A percentile compares a stretch with the other conserved stretches of the same genome.
phyloP scores from a whole-genome alignment of 2,329 filamentous ascomycete species.

The Thielaviopsis populi region DNA sequence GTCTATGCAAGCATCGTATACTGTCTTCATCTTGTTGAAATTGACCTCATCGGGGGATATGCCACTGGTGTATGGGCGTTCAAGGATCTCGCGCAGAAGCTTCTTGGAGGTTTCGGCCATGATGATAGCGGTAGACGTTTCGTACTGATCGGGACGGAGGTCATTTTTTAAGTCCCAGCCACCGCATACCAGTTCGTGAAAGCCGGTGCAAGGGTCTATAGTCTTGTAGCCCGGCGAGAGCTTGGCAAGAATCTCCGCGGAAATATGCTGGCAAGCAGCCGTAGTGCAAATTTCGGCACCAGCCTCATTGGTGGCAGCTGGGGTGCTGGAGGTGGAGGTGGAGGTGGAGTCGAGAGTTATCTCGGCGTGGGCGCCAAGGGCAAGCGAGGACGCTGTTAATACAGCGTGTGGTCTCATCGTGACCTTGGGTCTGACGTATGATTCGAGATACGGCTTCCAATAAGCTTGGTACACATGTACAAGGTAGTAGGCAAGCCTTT shows the following conservation, averaged over 20 bases:
- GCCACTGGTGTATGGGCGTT: slow-evolving; percentile 34
- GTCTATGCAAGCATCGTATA: slow-evolving; percentile 52
- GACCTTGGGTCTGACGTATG: background rate
- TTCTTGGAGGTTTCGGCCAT: slow-evolving; percentile 47
- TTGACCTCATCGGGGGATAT: slow-evolving; percentile 37
- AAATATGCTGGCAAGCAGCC: slow-evolving; percentile 22
- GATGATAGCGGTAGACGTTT: slow-evolving; percentile 43
- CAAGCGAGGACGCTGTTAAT: background rate
- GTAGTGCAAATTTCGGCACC: slow-evolving; percentile 18
- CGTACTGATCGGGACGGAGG: slow-evolving; percentile 47
- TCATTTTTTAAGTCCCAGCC: slow-evolving; percentile 51
- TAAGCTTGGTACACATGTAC: too few species aligned
- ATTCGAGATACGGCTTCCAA: too few species aligned
- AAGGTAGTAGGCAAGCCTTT: background rate
- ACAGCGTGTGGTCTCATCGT: background rate
- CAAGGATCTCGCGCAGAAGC: slow-evolving; percentile 46
- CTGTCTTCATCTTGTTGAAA: slow-evolving; percentile 49
- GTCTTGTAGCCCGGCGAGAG: slow-evolving; percentile 35
- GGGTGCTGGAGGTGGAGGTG: background rate
- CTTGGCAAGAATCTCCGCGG: slow-evolving; percentile 23
- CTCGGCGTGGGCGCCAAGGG: background rate
- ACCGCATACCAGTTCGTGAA: slow-evolving; percentile 52
- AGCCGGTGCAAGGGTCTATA: slow-evolving; percentile 54
- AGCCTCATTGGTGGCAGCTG: background rate
- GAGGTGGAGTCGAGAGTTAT: too few species aligned